phyloP scores from a whole-genome alignment of 345 rosid genomes.

The Citrus glauca region DNA sequence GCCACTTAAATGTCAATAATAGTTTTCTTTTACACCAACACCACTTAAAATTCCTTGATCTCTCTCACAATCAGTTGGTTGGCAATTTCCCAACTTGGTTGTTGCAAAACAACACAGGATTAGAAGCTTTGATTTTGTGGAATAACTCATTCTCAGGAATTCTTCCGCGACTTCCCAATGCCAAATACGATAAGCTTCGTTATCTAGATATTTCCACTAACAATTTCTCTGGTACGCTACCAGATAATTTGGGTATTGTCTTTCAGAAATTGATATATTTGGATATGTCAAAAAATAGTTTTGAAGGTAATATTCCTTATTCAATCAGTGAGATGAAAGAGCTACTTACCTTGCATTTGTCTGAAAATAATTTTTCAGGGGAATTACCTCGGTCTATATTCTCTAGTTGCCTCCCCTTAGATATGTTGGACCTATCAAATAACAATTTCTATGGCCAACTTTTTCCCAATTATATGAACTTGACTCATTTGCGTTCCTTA shows the following conservation, averaged over 20 bases:
- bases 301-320: not conserved
- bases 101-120: not conserved
- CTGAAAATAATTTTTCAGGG: not conserved
- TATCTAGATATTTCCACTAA: not conserved
- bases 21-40: not conserved
- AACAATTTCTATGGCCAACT: not conserved
- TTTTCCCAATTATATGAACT: not conserved
- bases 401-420: not conserved
- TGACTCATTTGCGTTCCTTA: not conserved
- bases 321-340: not conserved
- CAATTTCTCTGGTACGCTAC: not conserved
- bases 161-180: not conserved
- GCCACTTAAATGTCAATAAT: not conserved
- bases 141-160: not conserved
- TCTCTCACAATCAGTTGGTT: not conserved
- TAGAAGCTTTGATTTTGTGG: not conserved
- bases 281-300: not conserved
- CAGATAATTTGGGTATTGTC: not conserved
- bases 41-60: not conserved
- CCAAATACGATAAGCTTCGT: not conserved
- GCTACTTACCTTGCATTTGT: not conserved
- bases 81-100: not conserved
- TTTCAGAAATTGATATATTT: not conserved
- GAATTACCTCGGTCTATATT: not conserved
- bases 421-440: accelerated